A percentile compares a stretch with the other conserved stretches of the same genome.
phyloP scores from a whole-genome alignment of 2,329 filamentous ascomycete genomes.

The Eutypella sp. region DNA sequence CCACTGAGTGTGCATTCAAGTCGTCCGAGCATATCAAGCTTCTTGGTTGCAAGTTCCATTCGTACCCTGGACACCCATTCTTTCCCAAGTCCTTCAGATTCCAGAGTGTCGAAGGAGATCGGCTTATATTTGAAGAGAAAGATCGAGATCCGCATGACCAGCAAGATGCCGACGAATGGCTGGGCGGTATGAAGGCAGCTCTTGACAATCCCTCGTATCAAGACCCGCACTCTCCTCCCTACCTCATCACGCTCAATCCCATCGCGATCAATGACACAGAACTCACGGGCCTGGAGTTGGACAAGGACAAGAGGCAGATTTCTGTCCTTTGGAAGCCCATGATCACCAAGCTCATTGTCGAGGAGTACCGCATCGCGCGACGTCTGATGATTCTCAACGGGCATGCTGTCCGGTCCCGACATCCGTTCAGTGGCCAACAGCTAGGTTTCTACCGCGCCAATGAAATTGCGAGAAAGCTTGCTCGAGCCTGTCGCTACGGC shows the following conservation, averaged over 20 bases:
- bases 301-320: background rate
- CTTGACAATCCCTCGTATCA: background rate
- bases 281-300: background rate
- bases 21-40: background rate
- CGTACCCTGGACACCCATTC: background rate
- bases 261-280: background rate
- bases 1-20: background rate
- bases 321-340: background rate
- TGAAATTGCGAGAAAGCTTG: no score
- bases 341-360: background rate
- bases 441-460: no score
- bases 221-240: background rate
- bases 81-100: background rate
- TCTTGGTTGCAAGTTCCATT: background rate
- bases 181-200: background rate
- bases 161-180: background rate
- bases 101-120: no score
- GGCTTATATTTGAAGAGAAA: no score
- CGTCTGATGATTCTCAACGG: background rate
- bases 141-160: no score
- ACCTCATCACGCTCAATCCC: background rate
- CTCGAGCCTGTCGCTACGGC: no score
- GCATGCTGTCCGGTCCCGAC: background rate
- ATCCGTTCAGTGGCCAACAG: background rate
- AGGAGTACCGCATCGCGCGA: background rate